These are phyloP conservation scores for Mucuna pruriens DNA, from an alignment of 306 rosid species.

Conservation along the genomic window DNA sequence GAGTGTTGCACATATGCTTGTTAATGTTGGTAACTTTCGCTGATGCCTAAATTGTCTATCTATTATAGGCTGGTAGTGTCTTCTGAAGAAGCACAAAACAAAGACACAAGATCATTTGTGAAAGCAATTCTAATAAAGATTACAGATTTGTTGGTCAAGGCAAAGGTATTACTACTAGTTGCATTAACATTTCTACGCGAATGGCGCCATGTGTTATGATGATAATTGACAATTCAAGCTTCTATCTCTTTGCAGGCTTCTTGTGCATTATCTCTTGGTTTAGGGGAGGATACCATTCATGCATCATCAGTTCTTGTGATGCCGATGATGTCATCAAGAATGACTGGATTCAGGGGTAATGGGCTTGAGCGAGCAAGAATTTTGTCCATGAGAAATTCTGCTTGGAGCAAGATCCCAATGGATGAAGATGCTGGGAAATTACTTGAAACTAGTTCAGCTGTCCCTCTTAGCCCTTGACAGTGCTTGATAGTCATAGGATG, in stretches of 20 bases:
- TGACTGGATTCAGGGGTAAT: conserved; percentile 89
- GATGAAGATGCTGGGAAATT: conserved; percentile 67
- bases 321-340: conserved; percentile 98
- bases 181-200: neutral
- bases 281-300: conserved; percentile 89
- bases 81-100: conserved; percentile 63
- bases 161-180: conserved; percentile 67
- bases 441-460: conserved; percentile 45
- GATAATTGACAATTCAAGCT: conserved; percentile 13
- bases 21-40: neutral
- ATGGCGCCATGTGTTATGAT: neutral
- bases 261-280: conserved; percentile 74
- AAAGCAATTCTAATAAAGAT: conserved; percentile 66
- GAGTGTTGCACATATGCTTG: neutral
- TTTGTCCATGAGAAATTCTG: conserved; percentile 66
- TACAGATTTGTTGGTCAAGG: conserved; percentile 63
- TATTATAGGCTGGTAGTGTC: conserved; percentile 58
- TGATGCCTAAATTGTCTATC: conserved; percentile 27
- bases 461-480: conserved; percentile 53
- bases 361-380: conserved; percentile 69
- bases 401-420: conserved; percentile 65
- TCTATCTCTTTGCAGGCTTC: conserved; percentile 61
- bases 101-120: conserved; percentile 57
- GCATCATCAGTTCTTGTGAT: conserved; percentile 93
- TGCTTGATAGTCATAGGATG: conserved; percentile 41